A percentile compares a stretch with the other conserved stretches of the same genome.
Conservation (phyloP, 805 yeast species). For the Wickerhamomyces subpelliculosus region DNA sequence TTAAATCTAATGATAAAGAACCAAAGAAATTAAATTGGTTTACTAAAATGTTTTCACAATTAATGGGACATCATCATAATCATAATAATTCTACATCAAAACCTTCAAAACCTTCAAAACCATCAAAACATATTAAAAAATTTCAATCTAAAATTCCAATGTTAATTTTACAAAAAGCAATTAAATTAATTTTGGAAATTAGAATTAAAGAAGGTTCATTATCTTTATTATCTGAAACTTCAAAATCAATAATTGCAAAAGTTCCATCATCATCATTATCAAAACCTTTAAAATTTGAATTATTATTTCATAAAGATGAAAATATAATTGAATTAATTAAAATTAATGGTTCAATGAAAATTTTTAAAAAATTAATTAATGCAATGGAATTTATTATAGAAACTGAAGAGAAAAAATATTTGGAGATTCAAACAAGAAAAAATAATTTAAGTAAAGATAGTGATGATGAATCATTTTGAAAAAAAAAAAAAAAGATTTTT, state of each 20-base stretch:
- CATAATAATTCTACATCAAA: background rate
- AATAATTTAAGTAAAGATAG: too few species aligned
- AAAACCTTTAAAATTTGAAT: conserved; percentile 39
- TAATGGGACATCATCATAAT: conserved; percentile 11
- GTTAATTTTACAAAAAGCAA: conserved; percentile 15
- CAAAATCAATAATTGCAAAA: conserved; percentile 35
- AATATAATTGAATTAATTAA: conserved; percentile 33
- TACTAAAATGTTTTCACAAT: conserved; percentile 28
- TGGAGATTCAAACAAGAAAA: background rate
- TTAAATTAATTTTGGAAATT: conserved; percentile 34
- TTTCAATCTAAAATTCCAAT: too few species aligned
- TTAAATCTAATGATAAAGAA: conserved; percentile 13
- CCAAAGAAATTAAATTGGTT: conserved; percentile 29
- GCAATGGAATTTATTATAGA: conserved; percentile 39
- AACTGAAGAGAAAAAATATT: conserved; percentile 29
- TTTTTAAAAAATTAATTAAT: conserved; percentile 35
- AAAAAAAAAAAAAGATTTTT: too few species aligned
- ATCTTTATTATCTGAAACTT: conserved; percentile 36
- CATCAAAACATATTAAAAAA: conserved; percentile 2
- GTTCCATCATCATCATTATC: conserved; percentile 42
- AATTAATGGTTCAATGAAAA: conserved; percentile 39
- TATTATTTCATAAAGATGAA: conserved; percentile 32
- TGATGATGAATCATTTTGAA: too few species aligned
- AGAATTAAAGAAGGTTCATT: conserved; percentile 46
- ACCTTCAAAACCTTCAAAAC: conserved; percentile 8